Conservation (phyloP, 768 basidiomycete genomes). For the Leccinum boreale region DNA sequence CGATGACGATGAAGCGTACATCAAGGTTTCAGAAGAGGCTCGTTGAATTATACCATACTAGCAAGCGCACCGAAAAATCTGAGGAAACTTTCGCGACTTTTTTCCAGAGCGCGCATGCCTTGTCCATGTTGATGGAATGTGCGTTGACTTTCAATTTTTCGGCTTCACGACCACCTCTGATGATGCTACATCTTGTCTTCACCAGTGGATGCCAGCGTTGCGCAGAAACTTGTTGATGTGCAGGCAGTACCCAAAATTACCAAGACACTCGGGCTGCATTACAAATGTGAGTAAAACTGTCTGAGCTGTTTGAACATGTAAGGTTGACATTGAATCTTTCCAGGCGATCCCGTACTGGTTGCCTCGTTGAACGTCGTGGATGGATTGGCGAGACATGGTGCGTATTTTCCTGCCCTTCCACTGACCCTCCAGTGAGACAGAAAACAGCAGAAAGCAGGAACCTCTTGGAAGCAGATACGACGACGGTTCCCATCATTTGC, state of each 20-base stretch:
- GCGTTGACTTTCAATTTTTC: too few relatives aligned
- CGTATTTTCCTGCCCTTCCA: neutral
- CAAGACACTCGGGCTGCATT: constrained; percentile 2
- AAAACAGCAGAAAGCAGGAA: constrained; percentile 1
- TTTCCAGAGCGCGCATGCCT: too few relatives aligned
- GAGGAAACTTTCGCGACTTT: too few relatives aligned
- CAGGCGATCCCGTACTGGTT: constrained; percentile 21
- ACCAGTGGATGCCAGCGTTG: constrained; percentile 14
- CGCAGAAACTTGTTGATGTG: constrained; percentile 14
- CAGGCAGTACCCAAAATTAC: constrained; percentile 14
- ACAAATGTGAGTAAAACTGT: constrained; percentile 8
- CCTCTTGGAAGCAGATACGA: neutral
- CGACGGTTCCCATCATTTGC: constrained; percentile 1
- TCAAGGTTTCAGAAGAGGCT: neutral
- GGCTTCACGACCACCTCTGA: too few relatives aligned
- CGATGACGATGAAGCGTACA: constrained; percentile 21
- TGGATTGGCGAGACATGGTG: constrained; percentile 14
- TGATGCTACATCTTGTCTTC: neutral
- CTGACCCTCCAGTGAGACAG: neutral
- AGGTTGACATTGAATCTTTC: neutral
- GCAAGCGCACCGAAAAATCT: too few relatives aligned
- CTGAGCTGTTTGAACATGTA: too few relatives aligned
- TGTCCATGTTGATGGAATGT: too few relatives aligned
- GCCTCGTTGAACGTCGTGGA: constrained; percentile 17
- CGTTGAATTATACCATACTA: too few relatives aligned